These are phyloP conservation scores for Pythium brassicae DNA, from an alignment of 352 stramenopile genomes.

Conservation along the genomic window DNA sequence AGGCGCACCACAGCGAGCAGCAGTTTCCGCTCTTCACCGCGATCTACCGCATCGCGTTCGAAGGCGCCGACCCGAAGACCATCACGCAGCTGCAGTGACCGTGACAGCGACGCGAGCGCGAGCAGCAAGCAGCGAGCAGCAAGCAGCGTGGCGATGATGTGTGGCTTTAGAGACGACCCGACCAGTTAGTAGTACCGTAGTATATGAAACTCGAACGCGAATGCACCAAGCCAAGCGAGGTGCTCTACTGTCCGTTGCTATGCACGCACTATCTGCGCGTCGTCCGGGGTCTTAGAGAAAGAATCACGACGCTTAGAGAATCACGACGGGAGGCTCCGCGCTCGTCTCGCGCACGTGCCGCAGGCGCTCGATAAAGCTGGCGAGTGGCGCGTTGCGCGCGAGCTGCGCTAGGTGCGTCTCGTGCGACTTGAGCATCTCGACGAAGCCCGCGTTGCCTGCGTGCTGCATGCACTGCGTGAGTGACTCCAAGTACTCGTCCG, in stretches of 20 bases:
- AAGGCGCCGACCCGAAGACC: conserved; percentile 71
- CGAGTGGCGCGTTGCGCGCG: conserved; percentile 37
- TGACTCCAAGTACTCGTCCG: conserved; percentile 68
- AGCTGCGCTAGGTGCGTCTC: conserved; percentile 56
- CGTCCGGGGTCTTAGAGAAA: too few relatives aligned
- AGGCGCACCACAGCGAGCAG: conserved; percentile 68
- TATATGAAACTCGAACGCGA: too few relatives aligned
- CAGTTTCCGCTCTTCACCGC: conserved; percentile 90
- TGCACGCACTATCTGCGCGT: too few relatives aligned
- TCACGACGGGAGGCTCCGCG: conserved; percentile 23
- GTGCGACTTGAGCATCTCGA: conserved; percentile 59
- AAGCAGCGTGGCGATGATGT: too few relatives aligned
- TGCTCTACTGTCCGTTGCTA: too few relatives aligned
- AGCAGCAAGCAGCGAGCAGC: too few relatives aligned
- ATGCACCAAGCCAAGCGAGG: too few relatives aligned
- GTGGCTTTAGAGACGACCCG: not conserved
- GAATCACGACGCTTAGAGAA: too few relatives aligned
- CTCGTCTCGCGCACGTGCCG: conserved; percentile 43
- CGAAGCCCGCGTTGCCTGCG: conserved; percentile 35
- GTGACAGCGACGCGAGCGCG: too few relatives aligned
- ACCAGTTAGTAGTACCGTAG: not conserved
- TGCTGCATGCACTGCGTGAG: conserved; percentile 67
- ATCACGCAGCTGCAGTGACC: conserved; percentile 66
- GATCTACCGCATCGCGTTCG: conserved; percentile 94
- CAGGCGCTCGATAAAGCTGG: conserved; percentile 44